Evolutionary conservation across 106 monocot genomes (phyloP).

Genomic region (Vanilla planifolia): DNA sequence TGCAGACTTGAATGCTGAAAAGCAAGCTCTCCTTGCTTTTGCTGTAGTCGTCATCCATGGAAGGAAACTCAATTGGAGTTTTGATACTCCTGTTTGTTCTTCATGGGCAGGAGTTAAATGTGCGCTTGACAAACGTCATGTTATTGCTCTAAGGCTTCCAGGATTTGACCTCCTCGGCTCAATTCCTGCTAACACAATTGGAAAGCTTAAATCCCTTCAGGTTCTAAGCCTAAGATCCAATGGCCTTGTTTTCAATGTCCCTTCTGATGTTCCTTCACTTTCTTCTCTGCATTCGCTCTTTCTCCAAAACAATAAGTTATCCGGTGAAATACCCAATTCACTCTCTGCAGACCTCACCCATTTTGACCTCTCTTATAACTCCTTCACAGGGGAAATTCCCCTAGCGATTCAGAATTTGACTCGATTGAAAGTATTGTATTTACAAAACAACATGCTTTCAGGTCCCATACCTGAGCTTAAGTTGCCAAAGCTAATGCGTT

Average conservation of each 20-base stretch:
- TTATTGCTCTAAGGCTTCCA: slow-evolving; percentile 43
- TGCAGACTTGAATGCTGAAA: slow-evolving; percentile 40
- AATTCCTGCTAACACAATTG: slow-evolving; percentile 40
- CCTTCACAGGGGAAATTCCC: slow-evolving; percentile 43
- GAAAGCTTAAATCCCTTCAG: slow-evolving; percentile 48
- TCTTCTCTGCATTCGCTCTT: slow-evolving; percentile 39
- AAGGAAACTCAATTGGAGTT: slow-evolving; percentile 74
- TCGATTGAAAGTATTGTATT: slow-evolving; percentile 30
- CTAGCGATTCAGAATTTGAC: slow-evolving; percentile 31
- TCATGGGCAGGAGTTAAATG: slow-evolving; percentile 84
- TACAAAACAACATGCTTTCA: slow-evolving; percentile 46
- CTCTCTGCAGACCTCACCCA: slow-evolving; percentile 21
- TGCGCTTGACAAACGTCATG: slow-evolving; percentile 25
- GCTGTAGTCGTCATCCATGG: slow-evolving; percentile 23
- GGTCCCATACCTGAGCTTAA: slow-evolving; percentile 44
- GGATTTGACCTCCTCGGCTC: slow-evolving; percentile 40
- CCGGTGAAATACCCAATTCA: slow-evolving; percentile 28
- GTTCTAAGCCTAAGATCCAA: slow-evolving; percentile 52
- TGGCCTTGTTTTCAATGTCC: slow-evolving; percentile 22
- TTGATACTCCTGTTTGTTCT: slow-evolving; percentile 45
- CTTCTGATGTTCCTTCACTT: slow-evolving; percentile 35
- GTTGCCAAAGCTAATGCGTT: slow-evolving; percentile 19
- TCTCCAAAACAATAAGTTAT: slow-evolving; percentile 54
- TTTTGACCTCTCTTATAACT: slow-evolving; percentile 56
- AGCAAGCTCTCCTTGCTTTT: slow-evolving; percentile 46